Evolutionary conservation across 2,329 filamentous ascomycete species (phyloP), one percentile per base, ranked within the genome.

Genomic region (Fusarium coffeatum): DNA sequence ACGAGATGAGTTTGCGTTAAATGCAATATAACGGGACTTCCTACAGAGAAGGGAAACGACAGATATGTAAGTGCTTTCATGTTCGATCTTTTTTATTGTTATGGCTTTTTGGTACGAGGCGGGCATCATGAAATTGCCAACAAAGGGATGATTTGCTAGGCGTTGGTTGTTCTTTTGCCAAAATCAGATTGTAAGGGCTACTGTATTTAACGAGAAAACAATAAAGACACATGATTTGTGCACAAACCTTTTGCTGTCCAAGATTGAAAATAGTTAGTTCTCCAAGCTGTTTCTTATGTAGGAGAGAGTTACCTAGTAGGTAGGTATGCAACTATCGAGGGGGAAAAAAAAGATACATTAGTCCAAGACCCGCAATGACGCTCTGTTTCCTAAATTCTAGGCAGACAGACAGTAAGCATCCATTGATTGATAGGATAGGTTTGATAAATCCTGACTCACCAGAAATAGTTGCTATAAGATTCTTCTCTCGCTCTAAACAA

Each of bases 281-380:
- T n/a, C 10, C 10, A 37, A 37, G 18, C 34, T 37, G 34, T 37
- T 37, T 37, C 34, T n/a, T 37, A 37, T 11, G 34, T 37, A 37
- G 34, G 34, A n/a, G 16, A 5, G 16, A 34, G 32, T 28, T 18
- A 20, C 13, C 20, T 15, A 22, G 27, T 28, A 28, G 16, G 22
- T 65, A 48, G 16, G 22, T 65, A 48, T 47, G 16, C 51, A 57
- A 51, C 12, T 64, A 53, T 64, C 40, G 20, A 59, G 16, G n/a
- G n/a, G n/a, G n/a, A n/a, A 34, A 20, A 16, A 56, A 57, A 54
- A 32, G 20, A 34, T 9, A 30, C 13, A 6, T 30, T 30, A 15
- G 30, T 37, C 22, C 22, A 25, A 59, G 59, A 59, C 59, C 62
- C 60, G 47, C 62, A 59, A 65, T 65, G 62, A 65, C 60, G 54